Percentiles rank a stretch among this genome's conserved stretches.
Evolutionary conservation across 2,329 filamentous ascomycete species (phyloP).

Genomic region (Cladophialophora immunda): DNA sequence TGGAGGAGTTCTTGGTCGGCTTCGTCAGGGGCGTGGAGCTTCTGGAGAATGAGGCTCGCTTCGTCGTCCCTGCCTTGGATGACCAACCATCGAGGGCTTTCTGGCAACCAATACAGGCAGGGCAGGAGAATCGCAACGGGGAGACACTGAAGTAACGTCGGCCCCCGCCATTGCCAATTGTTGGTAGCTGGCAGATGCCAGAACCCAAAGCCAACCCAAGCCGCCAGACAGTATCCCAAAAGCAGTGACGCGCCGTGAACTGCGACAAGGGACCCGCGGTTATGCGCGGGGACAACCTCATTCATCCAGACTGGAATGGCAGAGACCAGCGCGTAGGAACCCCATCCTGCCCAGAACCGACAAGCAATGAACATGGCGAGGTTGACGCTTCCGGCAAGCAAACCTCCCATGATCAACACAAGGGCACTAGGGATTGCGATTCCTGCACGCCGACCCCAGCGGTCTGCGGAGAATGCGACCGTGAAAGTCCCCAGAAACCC

Average conservation of each 20-base stretch:
- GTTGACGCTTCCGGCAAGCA: slow-evolving; percentile 47
- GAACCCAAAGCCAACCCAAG: slow-evolving; percentile 28
- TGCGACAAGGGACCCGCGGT: slow-evolving; percentile 28
- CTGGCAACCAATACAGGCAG: slow-evolving; percentile 59
- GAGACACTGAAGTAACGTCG: slow-evolving; percentile 27
- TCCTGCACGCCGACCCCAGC: slow-evolving; percentile 49
- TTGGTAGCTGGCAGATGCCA: slow-evolving; percentile 30
- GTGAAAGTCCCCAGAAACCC: slow-evolving; percentile 45
- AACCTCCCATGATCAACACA: slow-evolving; percentile 45
- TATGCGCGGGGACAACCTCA: slow-evolving; percentile 23
- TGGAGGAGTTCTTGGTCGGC: slow-evolving; percentile 19
- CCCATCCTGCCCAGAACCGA: slow-evolving; percentile 50
- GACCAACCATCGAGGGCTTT: slow-evolving; percentile 67
- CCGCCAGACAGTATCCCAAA: slow-evolving; percentile 30
- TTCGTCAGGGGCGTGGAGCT: slow-evolving; percentile 21
- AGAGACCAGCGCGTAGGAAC: slow-evolving; percentile 41
- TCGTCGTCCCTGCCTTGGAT: slow-evolving; percentile 63
- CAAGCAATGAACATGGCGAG: slow-evolving; percentile 45
- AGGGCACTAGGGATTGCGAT: slow-evolving; percentile 48
- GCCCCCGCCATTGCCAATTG: slow-evolving; percentile 28
- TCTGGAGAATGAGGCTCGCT: slow-evolving; percentile 50
- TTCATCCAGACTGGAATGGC: slow-evolving; percentile 34
- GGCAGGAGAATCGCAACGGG: slow-evolving; percentile 22
- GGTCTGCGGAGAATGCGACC: slow-evolving; percentile 25
- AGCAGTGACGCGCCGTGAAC: slow-evolving; percentile 32